Conservation (phyloP, 75 land plant species). For the Picea sitchensis region DNA sequence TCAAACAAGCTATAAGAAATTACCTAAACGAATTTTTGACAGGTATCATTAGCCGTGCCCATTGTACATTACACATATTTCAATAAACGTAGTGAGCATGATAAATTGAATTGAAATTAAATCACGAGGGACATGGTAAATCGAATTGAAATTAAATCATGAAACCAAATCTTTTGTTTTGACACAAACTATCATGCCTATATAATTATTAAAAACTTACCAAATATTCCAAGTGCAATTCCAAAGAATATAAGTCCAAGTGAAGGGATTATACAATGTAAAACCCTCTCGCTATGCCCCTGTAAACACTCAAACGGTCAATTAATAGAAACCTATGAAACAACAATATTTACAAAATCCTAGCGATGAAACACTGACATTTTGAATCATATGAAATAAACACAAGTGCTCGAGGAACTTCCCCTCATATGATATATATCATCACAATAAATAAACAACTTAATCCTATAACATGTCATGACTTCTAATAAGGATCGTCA, state of each 20-base stretch:
- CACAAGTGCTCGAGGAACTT: neutral
- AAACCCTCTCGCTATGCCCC: neutral
- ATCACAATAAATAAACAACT: neutral
- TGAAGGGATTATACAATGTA: slow-evolving; percentile 1
- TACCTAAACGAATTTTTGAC: neutral
- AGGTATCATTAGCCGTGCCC: neutral
- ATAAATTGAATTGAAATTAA: neutral
- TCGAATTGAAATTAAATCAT: neutral
- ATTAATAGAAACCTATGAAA: neutral
- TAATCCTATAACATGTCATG: neutral
- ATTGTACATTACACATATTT: neutral
- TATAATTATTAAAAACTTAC: neutral
- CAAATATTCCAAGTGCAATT: neutral
- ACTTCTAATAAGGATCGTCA: neutral
- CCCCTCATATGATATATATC: neutral
- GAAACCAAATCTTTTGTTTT: too few species aligned
- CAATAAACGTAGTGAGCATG: neutral
- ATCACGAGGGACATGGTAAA: neutral
- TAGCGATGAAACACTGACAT: neutral
- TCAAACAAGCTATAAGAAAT: neutral
- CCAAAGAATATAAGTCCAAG: slow-evolving; percentile 3
- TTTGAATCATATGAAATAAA: neutral
- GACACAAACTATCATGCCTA: neutral
- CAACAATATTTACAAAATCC: neutral
- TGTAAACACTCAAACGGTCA: neutral